These are phyloP conservation scores for Solanum verrucosum DNA, from an alignment of 257 asterid species.

Conservation along the genomic window DNA sequence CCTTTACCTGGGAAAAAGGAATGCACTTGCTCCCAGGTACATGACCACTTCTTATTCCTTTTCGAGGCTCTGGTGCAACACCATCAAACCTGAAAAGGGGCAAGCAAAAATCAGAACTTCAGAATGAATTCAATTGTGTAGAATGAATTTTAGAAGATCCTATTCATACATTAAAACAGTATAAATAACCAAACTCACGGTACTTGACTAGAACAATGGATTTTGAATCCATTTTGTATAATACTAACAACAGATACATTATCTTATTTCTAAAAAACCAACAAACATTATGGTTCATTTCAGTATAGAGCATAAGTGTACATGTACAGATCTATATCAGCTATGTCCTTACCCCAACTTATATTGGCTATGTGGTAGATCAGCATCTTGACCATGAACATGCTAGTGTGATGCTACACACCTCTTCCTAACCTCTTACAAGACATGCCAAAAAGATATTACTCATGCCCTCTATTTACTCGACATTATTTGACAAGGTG, in stretches of 20 bases:
- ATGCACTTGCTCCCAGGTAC: slow-evolving; percentile 92
- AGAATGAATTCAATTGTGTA: not conserved
- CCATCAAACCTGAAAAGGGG: slow-evolving; percentile 65
- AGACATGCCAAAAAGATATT: not conserved
- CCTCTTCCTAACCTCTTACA: not conserved
- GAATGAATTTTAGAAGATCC: not conserved
- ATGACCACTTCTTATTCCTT: slow-evolving; percentile 89
- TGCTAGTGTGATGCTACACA: not conserved
- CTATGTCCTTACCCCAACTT: not conserved
- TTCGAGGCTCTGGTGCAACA: slow-evolving; percentile 93
- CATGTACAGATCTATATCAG: not conserved
- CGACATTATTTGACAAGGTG: not conserved
- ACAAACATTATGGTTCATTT: not conserved
- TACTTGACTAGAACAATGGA: not conserved
- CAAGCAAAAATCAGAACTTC: not conserved
- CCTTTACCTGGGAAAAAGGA: slow-evolving; percentile 74
- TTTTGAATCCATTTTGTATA: not conserved
- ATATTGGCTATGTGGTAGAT: not conserved
- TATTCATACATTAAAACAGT: not conserved
- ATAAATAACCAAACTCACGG: not conserved
- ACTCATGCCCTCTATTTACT: not conserved
- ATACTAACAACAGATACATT: not conserved
- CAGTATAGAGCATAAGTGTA: not conserved
- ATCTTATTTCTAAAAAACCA: not conserved
- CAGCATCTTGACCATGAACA: not conserved